A percentile compares a stretch with the other conserved stretches of the same genome.
Evolutionary conservation across 2,329 filamentous ascomycete genomes (phyloP).

Genomic region (Aschersonia sp.): DNA sequence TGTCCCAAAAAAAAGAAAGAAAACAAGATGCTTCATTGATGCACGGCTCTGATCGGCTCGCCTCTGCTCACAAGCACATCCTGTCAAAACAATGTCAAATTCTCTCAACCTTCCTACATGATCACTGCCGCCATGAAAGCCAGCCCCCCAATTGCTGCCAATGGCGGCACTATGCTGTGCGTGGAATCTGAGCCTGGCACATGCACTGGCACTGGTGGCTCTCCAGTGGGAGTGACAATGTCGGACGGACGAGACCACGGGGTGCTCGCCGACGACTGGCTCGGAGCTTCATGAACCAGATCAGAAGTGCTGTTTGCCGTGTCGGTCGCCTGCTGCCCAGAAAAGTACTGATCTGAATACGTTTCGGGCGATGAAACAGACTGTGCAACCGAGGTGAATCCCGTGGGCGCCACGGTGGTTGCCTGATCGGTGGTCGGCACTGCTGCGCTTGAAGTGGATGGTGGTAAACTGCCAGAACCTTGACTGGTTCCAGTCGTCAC

Average conservation of each 20-base stretch:
- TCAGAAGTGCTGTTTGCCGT: slow-evolving; percentile 5
- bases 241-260: slow-evolving; percentile 10
- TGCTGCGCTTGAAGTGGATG: neutral
- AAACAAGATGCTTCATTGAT: slow-evolving; percentile 3
- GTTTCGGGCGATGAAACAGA: slow-evolving; percentile 1
- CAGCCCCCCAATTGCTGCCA: slow-evolving; percentile 11
- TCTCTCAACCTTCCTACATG: slow-evolving; percentile 5
- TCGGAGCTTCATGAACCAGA: slow-evolving; percentile 3
- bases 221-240: slow-evolving; percentile 6
- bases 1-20: slow-evolving; percentile 5
- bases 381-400: slow-evolving; percentile 1
- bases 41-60: neutral
- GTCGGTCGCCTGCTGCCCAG: slow-evolving; percentile 1
- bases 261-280: slow-evolving; percentile 8
- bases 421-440: neutral
- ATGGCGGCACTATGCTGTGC: slow-evolving; percentile 7
- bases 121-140: slow-evolving; percentile 13
- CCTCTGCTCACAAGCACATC: too few relatives aligned
- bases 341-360: slow-evolving; percentile 1
- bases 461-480: neutral
- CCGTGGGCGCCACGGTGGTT: neutral
- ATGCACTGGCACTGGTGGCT: slow-evolving; percentile 11
- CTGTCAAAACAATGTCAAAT: neutral
- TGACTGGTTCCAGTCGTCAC: neutral
- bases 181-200: slow-evolving; percentile 14